Percentiles rank a stretch among this genome's conserved stretches.
These are phyloP conservation scores for Sporisorium sorghi DNA, from an alignment of 1,284 basidiomycete species.

Conservation along the genomic window DNA sequence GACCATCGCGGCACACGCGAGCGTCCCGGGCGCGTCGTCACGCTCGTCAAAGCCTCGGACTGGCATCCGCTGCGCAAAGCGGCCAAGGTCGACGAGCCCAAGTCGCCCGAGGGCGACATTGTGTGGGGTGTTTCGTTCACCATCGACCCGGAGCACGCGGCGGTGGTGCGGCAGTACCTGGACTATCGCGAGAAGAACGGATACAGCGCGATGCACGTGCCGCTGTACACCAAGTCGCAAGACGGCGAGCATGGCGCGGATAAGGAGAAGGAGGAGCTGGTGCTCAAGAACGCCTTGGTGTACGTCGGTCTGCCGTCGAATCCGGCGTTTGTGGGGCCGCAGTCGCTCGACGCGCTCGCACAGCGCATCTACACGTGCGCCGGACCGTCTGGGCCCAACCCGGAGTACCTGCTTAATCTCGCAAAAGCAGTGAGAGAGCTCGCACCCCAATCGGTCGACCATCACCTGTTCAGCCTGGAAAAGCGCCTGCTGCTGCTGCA, in stretches of 20 bases:
- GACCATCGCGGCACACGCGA: conserved; percentile 75
- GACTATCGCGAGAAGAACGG: conserved; percentile 84
- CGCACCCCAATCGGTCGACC: conserved; percentile 80
- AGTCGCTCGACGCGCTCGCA: conserved; percentile 78
- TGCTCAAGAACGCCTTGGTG: conserved; percentile 74
- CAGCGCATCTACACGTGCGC: conserved; percentile 78
- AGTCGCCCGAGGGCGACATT: conserved; percentile 69
- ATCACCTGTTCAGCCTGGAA: conserved; percentile 82
- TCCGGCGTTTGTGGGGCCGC: conserved; percentile 84
- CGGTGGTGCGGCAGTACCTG: conserved; percentile 82
- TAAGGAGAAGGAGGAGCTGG: conserved; percentile 74
- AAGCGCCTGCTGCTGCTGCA: conserved; percentile 64
- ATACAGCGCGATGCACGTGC: conserved; percentile 50
- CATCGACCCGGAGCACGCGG: conserved; percentile 79
- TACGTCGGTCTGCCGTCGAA: conserved; percentile 83
- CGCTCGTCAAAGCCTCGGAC: conserved; percentile 83
- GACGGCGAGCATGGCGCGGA: conserved; percentile 69
- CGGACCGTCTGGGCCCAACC: conserved; percentile 83
- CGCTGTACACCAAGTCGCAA: conserved; percentile 70
- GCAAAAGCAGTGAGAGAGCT: conserved; percentile 78
- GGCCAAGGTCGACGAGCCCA: conserved; percentile 74
- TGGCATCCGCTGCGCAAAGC: conserved; percentile 72
- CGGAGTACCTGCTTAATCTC: conserved; percentile 84
- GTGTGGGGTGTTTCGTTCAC: conserved; percentile 89
- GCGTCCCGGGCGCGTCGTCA: conserved; percentile 80